Evolutionary conservation across 2,329 filamentous ascomycete genomes (phyloP), one percentile per base, ranked within the genome.

Genomic region (Ophidiomyces ophidiicola): DNA sequence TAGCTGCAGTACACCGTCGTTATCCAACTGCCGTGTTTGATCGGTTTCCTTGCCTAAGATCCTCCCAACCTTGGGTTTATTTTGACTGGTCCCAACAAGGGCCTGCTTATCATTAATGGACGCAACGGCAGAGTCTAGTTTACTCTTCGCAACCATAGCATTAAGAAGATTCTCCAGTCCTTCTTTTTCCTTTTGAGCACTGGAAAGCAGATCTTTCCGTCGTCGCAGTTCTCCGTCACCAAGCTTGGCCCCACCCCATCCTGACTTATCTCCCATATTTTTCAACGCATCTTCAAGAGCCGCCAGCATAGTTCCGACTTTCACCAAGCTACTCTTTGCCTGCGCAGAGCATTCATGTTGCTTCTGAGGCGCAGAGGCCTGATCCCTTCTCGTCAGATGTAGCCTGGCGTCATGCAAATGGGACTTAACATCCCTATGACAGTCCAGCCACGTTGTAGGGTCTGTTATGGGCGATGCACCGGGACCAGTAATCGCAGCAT

Each of bases 261-360:
- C 45, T 44, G 46, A 43, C 5, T 44, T 49, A 12, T 55, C 55
- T 28, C 50, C 52, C 1, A 67, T 48, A 37, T 58, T 57, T 42
- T 60, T 64, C 41, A 80, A 50, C 0, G 71, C 74, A 31, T 72
- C 67, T 41, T 78, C 75, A 8, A 79, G 56, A 8, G 71, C 66
- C 4, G 60, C 56, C 5, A 78, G 68, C 43, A 74, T 58, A 4
- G 68, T 66, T 2, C 68, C 69, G 0, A 72, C 72, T 31, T 71
- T 64, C 17, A 78, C 67, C 7, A 80, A 64, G 36, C 64, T 66
- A 29, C 67, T 69, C 59, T 79, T 79, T 30, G 75, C 75, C 18
- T 70, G 69, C 5, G 73, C 72, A 6, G 71, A 69, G n/a, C 69
- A 70, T 48, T 76, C 71, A 50, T 79, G 75, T 53, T 79, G 75